Percentiles rank a stretch among this genome's conserved stretches.
These are phyloP conservation scores for Cladosporium sp. DNA, from an alignment of 2,329 filamentous ascomycete species.

Conservation along the genomic window DNA sequence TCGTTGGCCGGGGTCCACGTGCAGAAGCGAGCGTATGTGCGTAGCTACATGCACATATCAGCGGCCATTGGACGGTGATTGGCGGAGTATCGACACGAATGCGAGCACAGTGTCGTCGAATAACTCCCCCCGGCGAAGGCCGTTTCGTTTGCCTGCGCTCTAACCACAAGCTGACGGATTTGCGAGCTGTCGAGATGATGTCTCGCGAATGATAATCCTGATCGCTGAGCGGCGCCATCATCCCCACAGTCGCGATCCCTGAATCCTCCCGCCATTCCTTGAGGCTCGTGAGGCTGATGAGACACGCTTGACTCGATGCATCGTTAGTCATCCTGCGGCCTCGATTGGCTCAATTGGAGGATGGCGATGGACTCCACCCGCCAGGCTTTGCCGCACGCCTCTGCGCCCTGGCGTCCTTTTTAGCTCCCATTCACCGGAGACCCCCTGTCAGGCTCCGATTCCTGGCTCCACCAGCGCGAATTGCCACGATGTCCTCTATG, in stretches of 20 bases:
- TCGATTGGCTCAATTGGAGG: conserved; percentile 1
- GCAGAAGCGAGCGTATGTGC: conserved; percentile 13
- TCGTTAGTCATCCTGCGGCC: conserved; percentile 18
- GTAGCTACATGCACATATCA: neutral
- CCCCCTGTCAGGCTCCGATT: conserved; percentile 2
- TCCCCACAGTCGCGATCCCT: neutral
- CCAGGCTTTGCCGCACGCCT: conserved; percentile 11
- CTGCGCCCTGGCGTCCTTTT: neutral
- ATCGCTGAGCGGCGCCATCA: conserved; percentile 4
- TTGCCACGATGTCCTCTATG: conserved; percentile 6
- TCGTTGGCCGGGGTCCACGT: conserved; percentile 9
- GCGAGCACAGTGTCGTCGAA: neutral
- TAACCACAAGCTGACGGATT: neutral
- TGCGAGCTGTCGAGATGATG: neutral
- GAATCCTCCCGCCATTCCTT: conserved; percentile 13
- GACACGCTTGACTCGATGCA: conserved; percentile 10
- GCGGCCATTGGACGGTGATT: neutral
- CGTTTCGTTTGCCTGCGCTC: neutral
- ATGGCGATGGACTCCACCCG: conserved; percentile 13
- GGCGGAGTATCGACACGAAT: neutral
- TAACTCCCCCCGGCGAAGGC: neutral
- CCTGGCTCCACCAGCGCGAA: neutral
- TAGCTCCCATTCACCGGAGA: neutral
- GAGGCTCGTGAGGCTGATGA: conserved; percentile 1
- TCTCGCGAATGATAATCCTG: neutral